Evolutionary conservation across 2,329 filamentous ascomycete genomes (phyloP).

Genomic region (Diaporthe amygdali): DNA sequence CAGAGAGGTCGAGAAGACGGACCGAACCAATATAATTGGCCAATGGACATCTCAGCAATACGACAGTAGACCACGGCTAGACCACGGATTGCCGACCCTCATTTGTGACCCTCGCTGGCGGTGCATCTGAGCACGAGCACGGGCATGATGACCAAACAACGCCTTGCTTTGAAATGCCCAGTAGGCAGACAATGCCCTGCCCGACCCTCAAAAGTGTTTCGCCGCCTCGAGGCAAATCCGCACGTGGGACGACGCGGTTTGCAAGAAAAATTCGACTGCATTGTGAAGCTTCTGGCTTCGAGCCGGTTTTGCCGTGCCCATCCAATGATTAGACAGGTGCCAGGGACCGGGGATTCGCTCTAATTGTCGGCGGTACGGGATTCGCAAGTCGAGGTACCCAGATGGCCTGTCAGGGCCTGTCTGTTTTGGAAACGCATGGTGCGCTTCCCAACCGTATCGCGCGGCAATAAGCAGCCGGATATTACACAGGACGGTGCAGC

Average conservation of each 20-base stretch:
- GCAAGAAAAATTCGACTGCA: neutral
- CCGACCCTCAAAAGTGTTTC: neutral
- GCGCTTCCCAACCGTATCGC: neutral
- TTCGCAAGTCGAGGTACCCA: neutral
- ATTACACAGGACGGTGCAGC: conserved; percentile 2
- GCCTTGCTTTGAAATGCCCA: neutral
- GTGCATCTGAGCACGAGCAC: neutral
- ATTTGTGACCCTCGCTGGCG: neutral
- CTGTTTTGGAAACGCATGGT: neutral
- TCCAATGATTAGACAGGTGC: conserved; percentile 13
- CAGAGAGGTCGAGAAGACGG: conserved; percentile 5
- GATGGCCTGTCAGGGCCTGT: neutral
- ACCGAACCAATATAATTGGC: neutral
- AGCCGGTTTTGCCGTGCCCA: conserved; percentile 14
- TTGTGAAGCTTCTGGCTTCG: neutral
- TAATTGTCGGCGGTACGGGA: conserved; percentile 18
- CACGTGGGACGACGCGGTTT: neutral
- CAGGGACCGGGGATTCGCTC: conserved; percentile 12
- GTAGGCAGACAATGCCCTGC: neutral
- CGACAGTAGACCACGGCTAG: neutral
- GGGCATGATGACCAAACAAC: neutral
- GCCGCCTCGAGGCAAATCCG: neutral
- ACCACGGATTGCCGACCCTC: neutral
- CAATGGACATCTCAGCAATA: neutral
- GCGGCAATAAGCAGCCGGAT: conserved; percentile 17